Percentiles rank a stretch among this genome's conserved stretches.
These are phyloP conservation scores for Trifolium dubium DNA, from an alignment of 306 rosid genomes.

Conservation along the genomic window DNA sequence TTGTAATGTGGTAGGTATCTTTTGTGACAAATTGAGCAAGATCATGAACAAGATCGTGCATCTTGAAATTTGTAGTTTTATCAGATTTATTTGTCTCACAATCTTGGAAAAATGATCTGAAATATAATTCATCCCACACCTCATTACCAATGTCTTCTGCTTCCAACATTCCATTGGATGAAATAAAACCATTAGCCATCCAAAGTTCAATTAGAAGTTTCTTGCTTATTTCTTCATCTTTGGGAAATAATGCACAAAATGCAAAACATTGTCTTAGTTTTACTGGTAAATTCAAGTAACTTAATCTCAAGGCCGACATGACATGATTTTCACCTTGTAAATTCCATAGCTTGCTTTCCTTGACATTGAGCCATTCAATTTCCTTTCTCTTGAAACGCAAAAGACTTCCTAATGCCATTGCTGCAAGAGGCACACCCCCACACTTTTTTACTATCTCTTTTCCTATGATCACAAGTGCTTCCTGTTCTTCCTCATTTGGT, in stretches of 20 bases:
- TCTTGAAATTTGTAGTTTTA: not conserved
- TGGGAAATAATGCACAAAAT: not conserved
- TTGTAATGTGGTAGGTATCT: not conserved
- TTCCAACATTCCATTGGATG: not conserved
- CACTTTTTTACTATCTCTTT: not conserved
- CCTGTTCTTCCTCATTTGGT: not conserved
- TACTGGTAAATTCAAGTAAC: not conserved
- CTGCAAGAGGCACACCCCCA: not conserved
- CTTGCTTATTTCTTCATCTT: not conserved
- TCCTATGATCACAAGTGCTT: not conserved
- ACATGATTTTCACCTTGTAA: not conserved
- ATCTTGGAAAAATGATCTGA: constrained; percentile 1
- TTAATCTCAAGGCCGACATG: not conserved
- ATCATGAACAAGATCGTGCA: not conserved
- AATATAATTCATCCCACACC: not conserved
- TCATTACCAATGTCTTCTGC: not conserved
- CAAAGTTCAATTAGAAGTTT: not conserved
- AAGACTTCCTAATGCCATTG: not conserved
- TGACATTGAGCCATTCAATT: not conserved
- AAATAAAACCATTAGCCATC: not conserved
- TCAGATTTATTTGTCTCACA: not conserved
- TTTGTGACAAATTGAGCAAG: not conserved
- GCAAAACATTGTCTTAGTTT: not conserved
- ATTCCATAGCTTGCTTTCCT: not conserved
- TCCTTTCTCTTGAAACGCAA: not conserved